Evolutionary conservation across 164 flowering plant species (phyloP).

Genomic region (Cinnamomum micranthum): DNA sequence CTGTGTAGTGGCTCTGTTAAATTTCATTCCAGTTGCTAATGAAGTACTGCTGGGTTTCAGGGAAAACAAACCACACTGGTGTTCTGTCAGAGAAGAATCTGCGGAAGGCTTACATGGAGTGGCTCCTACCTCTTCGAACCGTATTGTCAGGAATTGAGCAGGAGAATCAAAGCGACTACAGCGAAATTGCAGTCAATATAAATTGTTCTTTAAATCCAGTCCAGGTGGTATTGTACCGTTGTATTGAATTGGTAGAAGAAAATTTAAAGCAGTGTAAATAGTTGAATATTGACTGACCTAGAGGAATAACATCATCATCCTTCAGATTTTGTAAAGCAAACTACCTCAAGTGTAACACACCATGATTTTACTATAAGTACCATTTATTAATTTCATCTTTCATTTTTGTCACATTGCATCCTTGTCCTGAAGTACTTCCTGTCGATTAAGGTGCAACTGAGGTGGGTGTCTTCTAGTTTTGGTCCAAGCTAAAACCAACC

Average conservation of each 20-base stretch:
- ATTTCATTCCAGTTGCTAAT: background rate
- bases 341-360: no score
- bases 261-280: constrained; percentile 27
- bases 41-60: constrained; percentile 31
- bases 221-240: constrained; percentile 71
- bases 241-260: constrained; percentile 86
- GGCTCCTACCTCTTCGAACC: constrained; percentile 80
- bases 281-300: background rate
- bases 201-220: constrained; percentile 62
- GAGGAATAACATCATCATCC: no score
- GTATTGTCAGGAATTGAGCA: constrained; percentile 45
- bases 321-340: no score
- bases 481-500: no score
- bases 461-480: no score
- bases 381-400: no score
- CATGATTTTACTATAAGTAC: no score
- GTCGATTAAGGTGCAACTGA: no score
- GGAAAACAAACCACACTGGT: constrained; percentile 51
- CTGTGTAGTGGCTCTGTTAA: background rate
- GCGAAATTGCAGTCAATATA: constrained; percentile 28
- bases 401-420: no score
- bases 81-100: constrained; percentile 45
- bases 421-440: no score
- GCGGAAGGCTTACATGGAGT: constrained; percentile 58
- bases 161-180: constrained; percentile 37